Evolutionary conservation across 148 eudicot genomes (phyloP).

Genomic region (Vaccinium macrocarpon): DNA sequence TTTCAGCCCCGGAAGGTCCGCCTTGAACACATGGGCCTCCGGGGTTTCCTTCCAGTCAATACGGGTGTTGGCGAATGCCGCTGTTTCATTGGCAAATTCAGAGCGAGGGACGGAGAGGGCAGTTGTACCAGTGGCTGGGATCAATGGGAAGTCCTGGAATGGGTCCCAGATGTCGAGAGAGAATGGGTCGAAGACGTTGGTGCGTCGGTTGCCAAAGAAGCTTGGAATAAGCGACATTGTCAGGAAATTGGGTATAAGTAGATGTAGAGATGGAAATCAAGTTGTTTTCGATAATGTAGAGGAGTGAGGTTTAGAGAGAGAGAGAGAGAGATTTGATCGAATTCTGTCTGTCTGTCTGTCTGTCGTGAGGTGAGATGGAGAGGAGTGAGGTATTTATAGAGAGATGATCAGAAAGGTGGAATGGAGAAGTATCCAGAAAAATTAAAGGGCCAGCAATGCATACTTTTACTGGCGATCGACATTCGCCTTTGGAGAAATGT

Average conservation of each 20-base stretch:
- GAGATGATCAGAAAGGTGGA: neutral
- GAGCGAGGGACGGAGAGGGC: slow-evolving; percentile 1
- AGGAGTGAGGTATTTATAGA: neutral
- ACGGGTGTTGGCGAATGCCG: neutral
- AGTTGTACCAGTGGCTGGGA: neutral
- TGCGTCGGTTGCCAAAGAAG: neutral
- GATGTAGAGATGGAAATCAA: neutral
- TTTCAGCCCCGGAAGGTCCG: slow-evolving; percentile 3
- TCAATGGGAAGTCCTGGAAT: neutral
- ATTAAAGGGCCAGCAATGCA: neutral
- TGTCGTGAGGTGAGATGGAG: neutral
- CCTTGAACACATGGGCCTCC: slow-evolving; percentile 2
- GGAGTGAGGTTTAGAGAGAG: neutral
- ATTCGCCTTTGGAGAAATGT: neutral
- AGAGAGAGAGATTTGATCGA: neutral
- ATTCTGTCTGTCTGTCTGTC: neutral
- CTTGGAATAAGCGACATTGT: neutral
- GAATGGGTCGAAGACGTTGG: neutral
- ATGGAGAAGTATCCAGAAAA: neutral
- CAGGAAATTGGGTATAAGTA: neutral
- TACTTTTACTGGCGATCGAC: neutral
- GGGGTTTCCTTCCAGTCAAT: slow-evolving; percentile 2
- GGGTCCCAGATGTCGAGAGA: slow-evolving; percentile 1
- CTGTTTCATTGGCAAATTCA: neutral
- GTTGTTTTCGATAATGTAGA: neutral